Conservation (phyloP, 1,284 basidiomycete species). For the Puccinia coronata region DNA sequence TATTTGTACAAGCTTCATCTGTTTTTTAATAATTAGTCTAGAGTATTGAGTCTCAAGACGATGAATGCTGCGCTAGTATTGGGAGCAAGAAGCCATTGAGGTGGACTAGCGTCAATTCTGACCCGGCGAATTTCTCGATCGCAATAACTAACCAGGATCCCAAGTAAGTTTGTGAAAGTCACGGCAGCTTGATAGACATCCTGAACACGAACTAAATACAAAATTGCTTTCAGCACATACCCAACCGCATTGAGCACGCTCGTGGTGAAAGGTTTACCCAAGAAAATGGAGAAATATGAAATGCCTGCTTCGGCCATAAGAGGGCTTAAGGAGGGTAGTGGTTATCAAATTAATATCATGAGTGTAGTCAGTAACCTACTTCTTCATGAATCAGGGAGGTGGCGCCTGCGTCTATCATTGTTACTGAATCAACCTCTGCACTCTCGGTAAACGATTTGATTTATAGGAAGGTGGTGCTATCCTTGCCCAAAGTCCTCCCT, state of each 20-base stretch:
- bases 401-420: not conserved
- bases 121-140: constrained; percentile 16
- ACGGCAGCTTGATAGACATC: no score
- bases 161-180: constrained; percentile 5
- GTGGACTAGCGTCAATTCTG: constrained; percentile 31
- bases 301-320: constrained; percentile 16
- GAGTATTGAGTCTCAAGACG: not conserved
- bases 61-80: not conserved
- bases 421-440: not conserved
- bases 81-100: constrained; percentile 4
- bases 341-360: constrained; percentile 42
- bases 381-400: no score
- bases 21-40: not conserved
- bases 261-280: constrained; percentile 1
- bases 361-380: constrained; percentile 3
- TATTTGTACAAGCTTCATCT: not conserved
- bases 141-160: constrained; percentile 30
- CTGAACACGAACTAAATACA: no score
- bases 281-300: not conserved
- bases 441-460: not conserved
- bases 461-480: constrained; percentile 30
- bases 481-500: constrained; percentile 32
- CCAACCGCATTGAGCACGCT: constrained; percentile 19
- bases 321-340: constrained; percentile 30
- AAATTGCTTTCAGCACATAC: constrained; percentile 25